A percentile compares a stretch with the other conserved stretches of the same genome.
These are phyloP conservation scores for Streptanthus diversifolius DNA, from an alignment of 345 rosid species.

Conservation along the genomic window DNA sequence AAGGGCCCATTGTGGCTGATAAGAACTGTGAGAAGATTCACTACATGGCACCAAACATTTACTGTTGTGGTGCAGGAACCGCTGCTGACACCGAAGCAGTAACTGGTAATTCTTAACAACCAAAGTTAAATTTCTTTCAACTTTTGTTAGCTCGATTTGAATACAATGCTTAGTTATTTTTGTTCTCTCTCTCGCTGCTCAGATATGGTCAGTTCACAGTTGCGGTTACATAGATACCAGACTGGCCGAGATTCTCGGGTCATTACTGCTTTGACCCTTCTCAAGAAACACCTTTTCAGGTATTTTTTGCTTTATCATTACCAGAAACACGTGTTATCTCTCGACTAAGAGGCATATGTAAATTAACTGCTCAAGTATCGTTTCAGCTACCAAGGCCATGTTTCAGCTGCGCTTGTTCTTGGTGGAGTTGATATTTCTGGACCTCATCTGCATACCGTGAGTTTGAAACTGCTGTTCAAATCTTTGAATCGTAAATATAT, in stretches of 20 bases:
- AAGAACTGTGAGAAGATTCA: constrained; percentile 98
- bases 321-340: neutral
- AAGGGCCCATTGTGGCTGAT: constrained; percentile 96
- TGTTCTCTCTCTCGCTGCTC: neutral
- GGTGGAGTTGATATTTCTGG: constrained; percentile 87
- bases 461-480: constrained; percentile 20
- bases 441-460: constrained; percentile 79
- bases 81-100: constrained; percentile 99
- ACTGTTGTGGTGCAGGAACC: constrained; percentile 97
- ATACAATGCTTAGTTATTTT: neutral
- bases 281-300: constrained; percentile 75
- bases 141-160: neutral
- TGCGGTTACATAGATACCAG: constrained; percentile 72
- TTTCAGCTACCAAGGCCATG: constrained; percentile 73
- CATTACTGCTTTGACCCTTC: constrained; percentile 77
- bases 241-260: constrained; percentile 80
- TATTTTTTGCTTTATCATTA: constrained; percentile 19
- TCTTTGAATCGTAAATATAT: neutral
- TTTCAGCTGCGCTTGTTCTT: constrained; percentile 78
- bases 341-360: neutral
- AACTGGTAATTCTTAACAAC: constrained; percentile 49
- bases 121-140: neutral
- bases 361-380: constrained; percentile 25
- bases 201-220: constrained; percentile 91
- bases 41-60: constrained; percentile 96